Conservation (phyloP, 106 monocot genomes). For the Chionographis japonica region DNA sequence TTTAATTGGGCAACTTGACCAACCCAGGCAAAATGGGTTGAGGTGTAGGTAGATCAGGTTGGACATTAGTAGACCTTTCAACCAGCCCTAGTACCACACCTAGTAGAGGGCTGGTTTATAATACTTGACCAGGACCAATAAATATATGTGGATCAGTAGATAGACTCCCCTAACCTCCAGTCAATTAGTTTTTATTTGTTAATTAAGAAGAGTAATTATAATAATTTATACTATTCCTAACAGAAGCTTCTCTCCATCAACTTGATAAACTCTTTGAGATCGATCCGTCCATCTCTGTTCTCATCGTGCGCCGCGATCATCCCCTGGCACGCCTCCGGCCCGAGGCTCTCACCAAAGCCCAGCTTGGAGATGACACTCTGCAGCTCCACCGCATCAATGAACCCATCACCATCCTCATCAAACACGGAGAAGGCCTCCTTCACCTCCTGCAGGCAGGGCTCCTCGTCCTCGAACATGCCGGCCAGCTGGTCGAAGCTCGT, state of each 20-base stretch:
- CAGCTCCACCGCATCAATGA: constrained; percentile 27
- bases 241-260: constrained; percentile 6
- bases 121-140: too few species aligned
- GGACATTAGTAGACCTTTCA: too few species aligned
- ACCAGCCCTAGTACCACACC: too few species aligned
- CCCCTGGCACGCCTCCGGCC: constrained; percentile 6
- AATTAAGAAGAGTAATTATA: too few species aligned
- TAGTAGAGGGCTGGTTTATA: too few species aligned
- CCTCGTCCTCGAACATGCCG: constrained; percentile 26
- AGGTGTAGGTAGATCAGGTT: too few species aligned
- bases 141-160: too few species aligned
- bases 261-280: constrained; percentile 15
- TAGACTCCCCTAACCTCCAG: too few species aligned
- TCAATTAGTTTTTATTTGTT: too few species aligned
- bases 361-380: constrained; percentile 14
- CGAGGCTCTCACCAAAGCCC: constrained; percentile 3
- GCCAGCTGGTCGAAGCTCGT: neutral
- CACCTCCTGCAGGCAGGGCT: constrained; percentile 32
- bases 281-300: constrained; percentile 6
- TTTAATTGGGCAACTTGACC: too few species aligned
- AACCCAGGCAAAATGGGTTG: too few species aligned
- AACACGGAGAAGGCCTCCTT: constrained; percentile 23
- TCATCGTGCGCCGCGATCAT: constrained; percentile 13
- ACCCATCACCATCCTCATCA: constrained; percentile 21
- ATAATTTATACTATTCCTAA: neutral